phyloP scores from a whole-genome alignment of 1,284 basidiomycete species.

The Porodaedalea pini region DNA sequence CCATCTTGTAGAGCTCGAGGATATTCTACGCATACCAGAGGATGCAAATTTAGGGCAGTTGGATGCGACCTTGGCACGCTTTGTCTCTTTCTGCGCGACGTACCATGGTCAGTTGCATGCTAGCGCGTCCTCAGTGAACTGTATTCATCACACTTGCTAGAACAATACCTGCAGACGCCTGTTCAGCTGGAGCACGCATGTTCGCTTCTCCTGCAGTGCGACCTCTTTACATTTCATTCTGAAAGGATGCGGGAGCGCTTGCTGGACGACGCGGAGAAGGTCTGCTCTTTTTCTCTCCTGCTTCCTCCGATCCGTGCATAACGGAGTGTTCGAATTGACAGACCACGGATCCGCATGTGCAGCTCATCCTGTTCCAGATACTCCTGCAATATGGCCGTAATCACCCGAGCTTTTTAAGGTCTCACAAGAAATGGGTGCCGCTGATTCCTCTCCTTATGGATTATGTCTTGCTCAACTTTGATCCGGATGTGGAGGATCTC shows the following conservation, averaged over 20 bases:
- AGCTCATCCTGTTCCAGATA: conserved; percentile 78
- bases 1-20: conserved; percentile 70
- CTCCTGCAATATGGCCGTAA: conserved; percentile 75
- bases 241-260: conserved; percentile 84
- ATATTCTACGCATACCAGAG: conserved; percentile 65
- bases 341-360: conserved; percentile 85
- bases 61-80: conserved; percentile 75
- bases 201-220: conserved; percentile 69
- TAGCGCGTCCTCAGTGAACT: conserved; percentile 3
- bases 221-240: conserved; percentile 83
- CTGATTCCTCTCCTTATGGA: conserved; percentile 82
- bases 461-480: conserved; percentile 67
- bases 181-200: conserved; percentile 82
- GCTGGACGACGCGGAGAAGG: conserved; percentile 64
- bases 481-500: conserved; percentile 59
- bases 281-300: conserved; percentile 36
- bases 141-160: conserved; percentile 37
- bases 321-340: conserved; percentile 30
- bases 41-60: conserved; percentile 68
- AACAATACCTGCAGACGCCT: conserved; percentile 76
- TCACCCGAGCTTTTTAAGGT: conserved; percentile 67
- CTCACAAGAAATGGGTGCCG: conserved; percentile 77
- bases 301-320: conserved; percentile 9
- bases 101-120: conserved; percentile 70
- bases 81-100: conserved; percentile 71